Evolutionary conservation across 2,329 filamentous ascomycete genomes (phyloP).

Genomic region (Alternaria metachromatica): DNA sequence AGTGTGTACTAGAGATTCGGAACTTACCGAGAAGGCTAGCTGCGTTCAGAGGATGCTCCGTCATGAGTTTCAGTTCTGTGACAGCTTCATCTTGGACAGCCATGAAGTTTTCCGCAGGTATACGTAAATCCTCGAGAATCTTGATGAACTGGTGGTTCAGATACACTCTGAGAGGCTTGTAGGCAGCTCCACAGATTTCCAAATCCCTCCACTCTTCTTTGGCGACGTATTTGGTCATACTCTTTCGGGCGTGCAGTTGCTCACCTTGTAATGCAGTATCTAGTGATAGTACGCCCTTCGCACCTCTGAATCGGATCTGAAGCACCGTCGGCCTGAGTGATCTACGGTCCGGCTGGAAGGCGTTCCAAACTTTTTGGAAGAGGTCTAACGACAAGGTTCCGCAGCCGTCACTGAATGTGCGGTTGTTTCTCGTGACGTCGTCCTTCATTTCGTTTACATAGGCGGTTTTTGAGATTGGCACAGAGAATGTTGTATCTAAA

Average conservation of each 20-base stretch:
- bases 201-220: constrained; percentile 60
- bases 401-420: constrained; percentile 80
- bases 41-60: constrained; percentile 65
- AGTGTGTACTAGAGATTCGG: not conserved
- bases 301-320: constrained; percentile 76
- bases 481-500: constrained; percentile 72
- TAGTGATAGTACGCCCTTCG: constrained; percentile 68
- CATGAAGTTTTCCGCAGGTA: constrained; percentile 65
- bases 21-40: constrained; percentile 64
- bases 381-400: constrained; percentile 72
- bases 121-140: constrained; percentile 80
- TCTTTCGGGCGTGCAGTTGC: constrained; percentile 68
- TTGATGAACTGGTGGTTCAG: constrained; percentile 86
- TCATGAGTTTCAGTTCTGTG: constrained; percentile 64
- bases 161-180: constrained; percentile 70
- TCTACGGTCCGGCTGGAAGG: constrained; percentile 55
- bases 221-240: constrained; percentile 78
- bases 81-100: constrained; percentile 69
- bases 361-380: constrained; percentile 65
- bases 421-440: constrained; percentile 63
- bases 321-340: constrained; percentile 52
- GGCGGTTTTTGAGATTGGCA: constrained; percentile 62
- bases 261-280: constrained; percentile 66
- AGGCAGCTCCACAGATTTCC: constrained; percentile 75
- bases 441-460: constrained; percentile 47